These are phyloP conservation scores for Arthonia radiata DNA, from an alignment of 495 filamentous ascomycete species.

Conservation along the genomic window DNA sequence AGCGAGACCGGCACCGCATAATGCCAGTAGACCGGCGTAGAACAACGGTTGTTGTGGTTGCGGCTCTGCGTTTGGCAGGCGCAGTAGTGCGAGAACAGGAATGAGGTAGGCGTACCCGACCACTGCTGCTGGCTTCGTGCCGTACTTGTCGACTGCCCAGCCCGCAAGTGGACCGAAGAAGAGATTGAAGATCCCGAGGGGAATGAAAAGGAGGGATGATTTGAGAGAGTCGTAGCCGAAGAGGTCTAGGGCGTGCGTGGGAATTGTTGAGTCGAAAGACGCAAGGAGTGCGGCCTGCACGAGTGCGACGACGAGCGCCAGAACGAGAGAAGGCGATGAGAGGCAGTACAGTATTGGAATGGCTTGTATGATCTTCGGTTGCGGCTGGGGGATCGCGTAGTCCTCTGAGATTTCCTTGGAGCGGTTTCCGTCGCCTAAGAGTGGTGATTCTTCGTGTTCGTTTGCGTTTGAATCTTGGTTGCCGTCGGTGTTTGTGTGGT, in stretches of 20 bases:
- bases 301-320: constrained; percentile 21
- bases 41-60: constrained; percentile 12
- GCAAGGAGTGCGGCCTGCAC: constrained; percentile 25
- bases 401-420: constrained; percentile 6
- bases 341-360: constrained; percentile 24
- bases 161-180: constrained; percentile 26
- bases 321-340: constrained; percentile 18
- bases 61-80: constrained; percentile 16
- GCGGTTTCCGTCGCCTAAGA: constrained; percentile 10
- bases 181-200: constrained; percentile 24
- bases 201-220: constrained; percentile 34
- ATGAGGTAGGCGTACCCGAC: constrained; percentile 23
- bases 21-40: constrained; percentile 21
- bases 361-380: constrained; percentile 11
- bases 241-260: constrained; percentile 22
- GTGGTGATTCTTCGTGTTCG: constrained; percentile 12
- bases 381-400: constrained; percentile 16
- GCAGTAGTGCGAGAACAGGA: constrained; percentile 24
- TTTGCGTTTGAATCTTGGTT: constrained; percentile 3
- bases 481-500: constrained; percentile 4
- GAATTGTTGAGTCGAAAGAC: constrained; percentile 30
- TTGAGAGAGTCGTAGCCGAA: constrained; percentile 30
- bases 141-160: constrained; percentile 23
- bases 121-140: constrained; percentile 23
- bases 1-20: constrained; percentile 24